A percentile compares a stretch with the other conserved stretches of the same genome.
These are phyloP conservation scores for Geranium brycei DNA, from an alignment of 345 rosid species.

Conservation along the genomic window DNA sequence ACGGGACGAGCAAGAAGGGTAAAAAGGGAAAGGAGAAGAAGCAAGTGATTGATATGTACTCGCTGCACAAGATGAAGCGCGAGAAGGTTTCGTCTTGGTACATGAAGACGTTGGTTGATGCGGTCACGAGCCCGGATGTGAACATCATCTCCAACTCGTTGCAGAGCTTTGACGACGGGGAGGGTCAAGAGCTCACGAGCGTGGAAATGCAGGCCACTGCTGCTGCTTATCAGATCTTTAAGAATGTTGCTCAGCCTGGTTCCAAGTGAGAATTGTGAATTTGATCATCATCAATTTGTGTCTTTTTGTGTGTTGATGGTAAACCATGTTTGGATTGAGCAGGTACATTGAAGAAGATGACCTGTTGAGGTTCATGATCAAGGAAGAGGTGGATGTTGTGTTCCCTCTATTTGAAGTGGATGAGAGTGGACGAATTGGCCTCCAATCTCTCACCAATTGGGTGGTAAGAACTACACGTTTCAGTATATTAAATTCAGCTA, in stretches of 20 bases:
- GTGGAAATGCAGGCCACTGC: conserved; percentile 62
- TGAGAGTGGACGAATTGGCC: conserved; percentile 41
- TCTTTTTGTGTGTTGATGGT: not conserved
- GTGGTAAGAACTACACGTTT: conserved; percentile 38
- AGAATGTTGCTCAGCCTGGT: conserved; percentile 34
- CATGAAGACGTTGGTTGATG: conserved; percentile 71
- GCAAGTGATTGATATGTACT: conserved; percentile 58
- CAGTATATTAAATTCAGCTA: not conserved
- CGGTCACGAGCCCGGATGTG: conserved; percentile 50
- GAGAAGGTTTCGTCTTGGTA: conserved; percentile 91
- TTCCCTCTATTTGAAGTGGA: conserved; percentile 52
- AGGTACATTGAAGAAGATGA: conserved; percentile 74
- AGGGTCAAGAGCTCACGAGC: conserved; percentile 43
- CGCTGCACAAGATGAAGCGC: conserved; percentile 57
- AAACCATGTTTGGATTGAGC: conserved; percentile 5
- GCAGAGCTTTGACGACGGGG: conserved; percentile 39
- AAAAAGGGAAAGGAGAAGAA: conserved; percentile 31
- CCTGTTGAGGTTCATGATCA: conserved; percentile 68
- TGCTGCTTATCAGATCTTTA: conserved; percentile 56
- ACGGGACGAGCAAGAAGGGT: conserved; percentile 27
- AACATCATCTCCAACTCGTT: conserved; percentile 57
- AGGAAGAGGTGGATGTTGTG: conserved; percentile 75
- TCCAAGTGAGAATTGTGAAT: conserved; percentile 30
- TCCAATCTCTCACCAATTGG: conserved; percentile 56
- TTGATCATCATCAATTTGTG: not conserved